A percentile compares a stretch with the other conserved stretches of the same genome.
phyloP scores from a whole-genome alignment of 2,329 filamentous ascomycete genomes.

The Pseudopyricularia javanii region DNA sequence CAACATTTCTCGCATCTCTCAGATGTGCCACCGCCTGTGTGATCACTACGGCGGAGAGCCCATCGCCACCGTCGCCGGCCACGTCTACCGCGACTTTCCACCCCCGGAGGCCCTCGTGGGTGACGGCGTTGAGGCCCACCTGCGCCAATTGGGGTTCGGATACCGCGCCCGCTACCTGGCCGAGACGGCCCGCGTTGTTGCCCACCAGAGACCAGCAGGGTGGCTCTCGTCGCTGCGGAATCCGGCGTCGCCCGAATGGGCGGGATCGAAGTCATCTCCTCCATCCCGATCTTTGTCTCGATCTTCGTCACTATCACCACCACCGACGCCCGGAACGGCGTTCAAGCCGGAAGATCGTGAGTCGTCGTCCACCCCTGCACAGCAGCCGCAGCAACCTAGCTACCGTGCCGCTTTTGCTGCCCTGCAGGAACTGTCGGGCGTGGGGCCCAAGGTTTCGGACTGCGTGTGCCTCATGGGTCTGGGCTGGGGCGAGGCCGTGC shows the following conservation, averaged over 20 bases:
- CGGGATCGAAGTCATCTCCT: background rate
- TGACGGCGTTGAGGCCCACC: constrained; percentile 62
- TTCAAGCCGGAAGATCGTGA: background rate
- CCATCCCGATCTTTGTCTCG: no score
- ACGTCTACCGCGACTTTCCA: constrained; percentile 80
- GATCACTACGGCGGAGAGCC: constrained; percentile 58
- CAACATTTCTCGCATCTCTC: constrained; percentile 87
- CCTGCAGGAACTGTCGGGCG: constrained; percentile 68
- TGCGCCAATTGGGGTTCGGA: constrained; percentile 80
- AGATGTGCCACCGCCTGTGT: constrained; percentile 93
- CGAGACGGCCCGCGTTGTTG: constrained; percentile 68
- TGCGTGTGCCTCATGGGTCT: constrained; percentile 95
- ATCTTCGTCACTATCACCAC: background rate
- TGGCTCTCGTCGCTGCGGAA: constrained; percentile 78
- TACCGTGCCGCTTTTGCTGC: constrained; percentile 74
- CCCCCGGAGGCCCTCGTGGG: constrained; percentile 59
- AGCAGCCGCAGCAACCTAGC: constrained; percentile 30
- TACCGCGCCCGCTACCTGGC: constrained; percentile 91
- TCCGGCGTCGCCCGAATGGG: constrained; percentile 52
- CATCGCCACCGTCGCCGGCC: constrained; percentile 53
- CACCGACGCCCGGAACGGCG: background rate
- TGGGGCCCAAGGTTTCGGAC: constrained; percentile 93
- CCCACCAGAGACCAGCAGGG: constrained; percentile 48
- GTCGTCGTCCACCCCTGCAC: constrained; percentile 4
- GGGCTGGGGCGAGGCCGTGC: constrained; percentile 90